Percentiles rank a stretch among this genome's conserved stretches.
Evolutionary conservation across 2,329 filamentous ascomycete species (phyloP).

Genomic region (Monilinia aucupariae): DNA sequence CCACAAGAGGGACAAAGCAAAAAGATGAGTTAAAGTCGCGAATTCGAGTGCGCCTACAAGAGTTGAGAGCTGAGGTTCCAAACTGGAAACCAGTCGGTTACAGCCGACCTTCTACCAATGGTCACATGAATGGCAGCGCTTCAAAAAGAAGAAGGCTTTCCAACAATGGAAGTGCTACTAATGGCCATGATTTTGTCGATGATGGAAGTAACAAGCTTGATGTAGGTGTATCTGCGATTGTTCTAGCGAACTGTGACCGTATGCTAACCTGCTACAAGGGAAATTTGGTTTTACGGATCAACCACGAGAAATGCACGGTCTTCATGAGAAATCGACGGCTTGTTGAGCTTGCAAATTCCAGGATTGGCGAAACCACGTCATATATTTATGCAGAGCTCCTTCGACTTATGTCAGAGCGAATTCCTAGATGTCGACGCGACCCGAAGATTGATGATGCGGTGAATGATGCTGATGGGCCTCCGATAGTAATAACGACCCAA

Average conservation of each 20-base stretch:
- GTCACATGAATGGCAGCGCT: slow-evolving; percentile 25
- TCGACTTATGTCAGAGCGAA: slow-evolving; percentile 61
- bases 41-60: slow-evolving; percentile 48
- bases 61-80: slow-evolving; percentile 44
- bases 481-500: slow-evolving; percentile 45
- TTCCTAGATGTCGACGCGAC: slow-evolving; percentile 61
- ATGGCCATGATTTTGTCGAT: slow-evolving; percentile 37
- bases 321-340: slow-evolving; percentile 75
- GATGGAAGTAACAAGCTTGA: slow-evolving; percentile 45
- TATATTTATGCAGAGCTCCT: slow-evolving; percentile 73
- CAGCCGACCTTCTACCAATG: slow-evolving; percentile 20
- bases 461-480: slow-evolving; percentile 33
- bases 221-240: slow-evolving; percentile 40
- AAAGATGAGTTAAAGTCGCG: slow-evolving; percentile 56
- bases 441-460: slow-evolving; percentile 43
- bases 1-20: slow-evolving; percentile 58
- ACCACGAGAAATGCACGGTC: slow-evolving; percentile 78
- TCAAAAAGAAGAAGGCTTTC: slow-evolving; percentile 51
- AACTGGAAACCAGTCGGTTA: slow-evolving; percentile 29
- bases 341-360: slow-evolving; percentile 63
- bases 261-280: slow-evolving; percentile 45
- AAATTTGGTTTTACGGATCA: slow-evolving; percentile 69
- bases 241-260: slow-evolving; percentile 14
- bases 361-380: slow-evolving; percentile 67
- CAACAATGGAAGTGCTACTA: slow-evolving; percentile 41